Evolutionary conservation across 2,329 filamentous ascomycete species (phyloP), one percentile per base, ranked within the genome.

Genomic region (Neofusicoccum sp.): DNA sequence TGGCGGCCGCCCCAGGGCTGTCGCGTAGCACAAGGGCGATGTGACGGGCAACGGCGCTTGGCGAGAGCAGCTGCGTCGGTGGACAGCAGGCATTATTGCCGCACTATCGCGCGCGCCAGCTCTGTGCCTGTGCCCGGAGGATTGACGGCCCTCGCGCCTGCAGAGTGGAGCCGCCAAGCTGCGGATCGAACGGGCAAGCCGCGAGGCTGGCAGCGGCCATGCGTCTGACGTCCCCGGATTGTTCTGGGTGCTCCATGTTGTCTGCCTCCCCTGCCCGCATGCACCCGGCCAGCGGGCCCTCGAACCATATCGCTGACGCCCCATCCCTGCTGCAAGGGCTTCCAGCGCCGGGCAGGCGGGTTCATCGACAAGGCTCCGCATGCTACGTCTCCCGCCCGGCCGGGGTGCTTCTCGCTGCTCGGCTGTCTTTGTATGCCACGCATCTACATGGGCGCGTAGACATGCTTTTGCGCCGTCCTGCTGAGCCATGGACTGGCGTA

Each of bases 351-450:
- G 31, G 47, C 16, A 20, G 26, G n/a, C 20, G 40, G 28, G 58
- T 28, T 49, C 45, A 40, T 54, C 9, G 40, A 53, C 26, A 51
- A 26, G 38, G 30, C 41, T 31, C 36, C 43, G 58, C 48, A 47
- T 60, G 36, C 44, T 49, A 51, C 31, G 40, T 45, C 38, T 60
- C 47, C 40, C 40, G 36, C 24, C 28, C 34, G n/a, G 28, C 57
- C 26, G 28, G 57, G 45, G 57, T 43, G 33, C 9, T 26, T 58
- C 31, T 53, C 16, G 38, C 43, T 58, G 43, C 58, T 53, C 47
- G 40, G 45, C 34, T 44, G 57, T 47, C 57, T 60, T 43, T 60
- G 34, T 51, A 60, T 60, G 57, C 57, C 57, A 51, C 57, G 57
- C 57, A 60, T 44, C 26, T 59, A 26, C n/a, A 51, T 41, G 26